phyloP scores from a whole-genome alignment of 768 basidiomycete species.

The Hygrocybe coccinea region DNA sequence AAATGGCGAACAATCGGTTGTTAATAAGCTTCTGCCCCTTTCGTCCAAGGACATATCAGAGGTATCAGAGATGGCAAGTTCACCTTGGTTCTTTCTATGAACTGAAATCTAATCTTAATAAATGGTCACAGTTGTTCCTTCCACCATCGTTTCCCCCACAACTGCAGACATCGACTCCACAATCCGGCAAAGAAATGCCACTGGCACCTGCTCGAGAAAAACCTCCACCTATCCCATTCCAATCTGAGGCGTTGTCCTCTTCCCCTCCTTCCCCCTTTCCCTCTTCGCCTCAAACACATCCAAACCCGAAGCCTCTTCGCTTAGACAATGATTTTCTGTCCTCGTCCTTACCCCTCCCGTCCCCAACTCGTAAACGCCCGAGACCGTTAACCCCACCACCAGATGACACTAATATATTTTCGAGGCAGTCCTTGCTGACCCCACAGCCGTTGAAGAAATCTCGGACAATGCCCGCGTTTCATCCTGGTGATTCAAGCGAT shows the following conservation, averaged over 20 bases:
- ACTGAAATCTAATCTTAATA: constrained; percentile 4
- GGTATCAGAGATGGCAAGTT: constrained; percentile 27
- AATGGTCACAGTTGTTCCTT: constrained; percentile 37
- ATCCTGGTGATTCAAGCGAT: neutral
- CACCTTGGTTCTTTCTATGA: too few relatives aligned
- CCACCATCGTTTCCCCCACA: constrained; percentile 55
- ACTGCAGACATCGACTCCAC: constrained; percentile 51
- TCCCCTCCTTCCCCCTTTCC: neutral
- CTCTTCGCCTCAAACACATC: neutral
- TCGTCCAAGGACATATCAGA: constrained; percentile 14
- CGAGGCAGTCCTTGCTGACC: constrained; percentile 7
- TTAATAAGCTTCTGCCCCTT: neutral
- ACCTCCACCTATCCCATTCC: neutral
- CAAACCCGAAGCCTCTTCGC: neutral
- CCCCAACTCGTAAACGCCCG: constrained; percentile 1
- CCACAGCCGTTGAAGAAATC: constrained; percentile 12
- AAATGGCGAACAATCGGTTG: neutral
- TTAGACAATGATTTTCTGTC: neutral
- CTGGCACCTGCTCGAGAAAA: neutral
- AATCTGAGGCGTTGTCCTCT: constrained; percentile 4
- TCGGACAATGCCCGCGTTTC: constrained; percentile 4
- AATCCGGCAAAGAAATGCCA: neutral
- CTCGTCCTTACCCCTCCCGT: neutral
- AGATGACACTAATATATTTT: constrained; percentile 2
- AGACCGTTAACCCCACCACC: constrained; percentile 11